A percentile compares a stretch with the other conserved stretches of the same genome.
Evolutionary conservation across 2,329 filamentous ascomycete genomes (phyloP).

Genomic region (Dendrostoma leiphaemia): DNA sequence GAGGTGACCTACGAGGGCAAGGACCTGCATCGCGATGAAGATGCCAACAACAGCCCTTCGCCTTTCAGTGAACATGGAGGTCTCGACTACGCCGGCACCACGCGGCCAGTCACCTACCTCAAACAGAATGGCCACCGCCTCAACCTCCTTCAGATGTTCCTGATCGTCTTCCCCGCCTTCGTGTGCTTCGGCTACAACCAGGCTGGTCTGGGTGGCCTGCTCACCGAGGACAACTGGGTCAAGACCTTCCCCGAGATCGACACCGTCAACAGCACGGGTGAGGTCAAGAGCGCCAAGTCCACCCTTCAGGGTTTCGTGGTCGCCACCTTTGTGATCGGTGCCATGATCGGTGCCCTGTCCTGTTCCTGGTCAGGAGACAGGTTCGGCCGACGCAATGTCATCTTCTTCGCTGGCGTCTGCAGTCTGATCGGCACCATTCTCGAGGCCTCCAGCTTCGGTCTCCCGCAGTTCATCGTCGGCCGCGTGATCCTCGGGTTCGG

Average conservation of each 20-base stretch:
- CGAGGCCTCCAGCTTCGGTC: conserved; percentile 43
- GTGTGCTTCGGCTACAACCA: conserved; percentile 53
- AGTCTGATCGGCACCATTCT: conserved; percentile 49
- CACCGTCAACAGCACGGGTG: conserved; percentile 40
- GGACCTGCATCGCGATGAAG: not conserved
- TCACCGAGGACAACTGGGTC: conserved; percentile 32
- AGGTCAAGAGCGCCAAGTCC: conserved; percentile 38
- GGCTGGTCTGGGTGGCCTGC: conserved; percentile 45
- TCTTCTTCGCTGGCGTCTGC: conserved; percentile 45
- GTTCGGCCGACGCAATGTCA: conserved; percentile 48
- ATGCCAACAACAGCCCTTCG: not conserved
- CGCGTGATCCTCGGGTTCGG: conserved; percentile 51
- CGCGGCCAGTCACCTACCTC: conserved; percentile 11
- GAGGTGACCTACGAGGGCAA: not conserved
- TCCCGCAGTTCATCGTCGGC: conserved; percentile 49
- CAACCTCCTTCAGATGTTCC: conserved; percentile 17
- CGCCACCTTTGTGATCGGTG: conserved; percentile 23
- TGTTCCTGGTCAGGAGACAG: conserved; percentile 38
- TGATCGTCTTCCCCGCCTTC: conserved; percentile 31
- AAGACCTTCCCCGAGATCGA: conserved; percentile 48
- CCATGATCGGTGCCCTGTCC: conserved; percentile 22
- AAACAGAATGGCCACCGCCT: conserved; percentile 19
- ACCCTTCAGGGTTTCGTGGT: conserved; percentile 26
- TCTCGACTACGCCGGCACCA: not conserved
- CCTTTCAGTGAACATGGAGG: not conserved